Evolutionary conservation across 2,329 filamentous ascomycete species (phyloP).

Genomic region (Epichloe gansuensis): DNA sequence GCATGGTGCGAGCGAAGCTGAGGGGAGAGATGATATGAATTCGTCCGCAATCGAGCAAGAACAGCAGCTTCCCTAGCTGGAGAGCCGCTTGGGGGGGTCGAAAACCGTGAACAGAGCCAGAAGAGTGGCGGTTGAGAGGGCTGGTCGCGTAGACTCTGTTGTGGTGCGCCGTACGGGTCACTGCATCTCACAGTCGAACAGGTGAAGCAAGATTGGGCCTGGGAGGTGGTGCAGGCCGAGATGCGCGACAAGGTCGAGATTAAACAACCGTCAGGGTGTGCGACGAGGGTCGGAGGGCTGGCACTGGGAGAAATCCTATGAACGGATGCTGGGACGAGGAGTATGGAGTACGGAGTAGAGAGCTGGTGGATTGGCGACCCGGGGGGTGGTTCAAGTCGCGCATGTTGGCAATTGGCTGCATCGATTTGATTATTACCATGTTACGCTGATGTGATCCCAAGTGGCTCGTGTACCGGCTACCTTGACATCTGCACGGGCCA

Average conservation of each 20-base stretch:
- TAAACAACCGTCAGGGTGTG: background rate
- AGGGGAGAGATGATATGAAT: conserved; percentile 4
- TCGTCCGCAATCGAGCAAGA: conserved; percentile 1
- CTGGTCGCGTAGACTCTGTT: conserved; percentile 9
- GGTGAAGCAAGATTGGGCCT: background rate
- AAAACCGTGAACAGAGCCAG: background rate
- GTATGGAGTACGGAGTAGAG: background rate
- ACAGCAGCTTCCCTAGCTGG: conserved; percentile 1
- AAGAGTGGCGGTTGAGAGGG: conserved; percentile 4
- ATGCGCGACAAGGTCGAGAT: conserved; percentile 1
- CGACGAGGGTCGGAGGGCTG: background rate
- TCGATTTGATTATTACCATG: background rate
- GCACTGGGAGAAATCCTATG: background rate
- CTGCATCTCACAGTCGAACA: conserved; percentile 12
- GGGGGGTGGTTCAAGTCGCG: too few relatives aligned
- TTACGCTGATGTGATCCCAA: background rate
- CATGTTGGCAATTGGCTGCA: too few relatives aligned
- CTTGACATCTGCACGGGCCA: background rate
- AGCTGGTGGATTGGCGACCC: background rate
- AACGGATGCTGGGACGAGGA: background rate
- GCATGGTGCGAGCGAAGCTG: conserved; percentile 18
- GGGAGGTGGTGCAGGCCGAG: conserved; percentile 1
- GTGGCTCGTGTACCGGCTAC: background rate
- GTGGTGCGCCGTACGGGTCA: conserved; percentile 11
- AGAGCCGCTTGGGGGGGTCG: background rate